A percentile compares a stretch with the other conserved stretches of the same genome.
These are phyloP conservation scores for Rosa rugosa DNA, from an alignment of 306 rosid species.

Conservation along the genomic window DNA sequence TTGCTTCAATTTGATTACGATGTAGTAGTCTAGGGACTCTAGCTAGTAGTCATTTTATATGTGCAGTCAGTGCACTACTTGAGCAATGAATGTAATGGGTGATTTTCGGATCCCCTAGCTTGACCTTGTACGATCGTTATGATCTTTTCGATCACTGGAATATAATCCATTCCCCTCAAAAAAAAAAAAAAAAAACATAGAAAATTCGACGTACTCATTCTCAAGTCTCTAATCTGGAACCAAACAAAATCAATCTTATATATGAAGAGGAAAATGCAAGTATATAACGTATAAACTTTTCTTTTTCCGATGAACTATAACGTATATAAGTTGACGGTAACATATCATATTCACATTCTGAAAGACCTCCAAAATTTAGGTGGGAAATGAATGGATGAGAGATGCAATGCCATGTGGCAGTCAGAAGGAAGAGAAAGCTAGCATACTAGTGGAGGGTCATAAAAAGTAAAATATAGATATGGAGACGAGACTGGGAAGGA, in stretches of 20 bases:
- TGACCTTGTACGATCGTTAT: too few relatives aligned
- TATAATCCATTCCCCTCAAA: too few relatives aligned
- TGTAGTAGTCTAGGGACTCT: too few relatives aligned
- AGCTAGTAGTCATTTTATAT: too few relatives aligned
- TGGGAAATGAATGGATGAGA: conserved; percentile 19
- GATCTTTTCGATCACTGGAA: too few relatives aligned
- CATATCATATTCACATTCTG: conserved; percentile 17
- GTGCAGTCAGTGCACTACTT: too few relatives aligned
- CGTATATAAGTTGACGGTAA: not conserved
- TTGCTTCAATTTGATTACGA: too few relatives aligned
- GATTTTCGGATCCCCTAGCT: too few relatives aligned
- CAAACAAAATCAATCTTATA: not conserved
- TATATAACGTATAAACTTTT: not conserved
- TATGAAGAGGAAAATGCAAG: not conserved
- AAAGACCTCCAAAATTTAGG: conserved; percentile 16
- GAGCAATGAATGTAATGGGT: too few relatives aligned
- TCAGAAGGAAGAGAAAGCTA: conserved; percentile 3
- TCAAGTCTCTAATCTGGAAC: not conserved
- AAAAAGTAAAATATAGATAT: not conserved
- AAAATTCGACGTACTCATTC: not conserved
- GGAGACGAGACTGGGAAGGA: conserved; percentile 45
- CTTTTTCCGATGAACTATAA: not conserved
- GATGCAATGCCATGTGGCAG: conserved; percentile 49
- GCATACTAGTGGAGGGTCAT: conserved; percentile 21
- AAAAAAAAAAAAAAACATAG: too few relatives aligned